A percentile compares a stretch with the other conserved stretches of the same genome.
Conservation (phyloP, 228 moss, liverwort and hornwort species). For the Sphagnum magellanicum region DNA sequence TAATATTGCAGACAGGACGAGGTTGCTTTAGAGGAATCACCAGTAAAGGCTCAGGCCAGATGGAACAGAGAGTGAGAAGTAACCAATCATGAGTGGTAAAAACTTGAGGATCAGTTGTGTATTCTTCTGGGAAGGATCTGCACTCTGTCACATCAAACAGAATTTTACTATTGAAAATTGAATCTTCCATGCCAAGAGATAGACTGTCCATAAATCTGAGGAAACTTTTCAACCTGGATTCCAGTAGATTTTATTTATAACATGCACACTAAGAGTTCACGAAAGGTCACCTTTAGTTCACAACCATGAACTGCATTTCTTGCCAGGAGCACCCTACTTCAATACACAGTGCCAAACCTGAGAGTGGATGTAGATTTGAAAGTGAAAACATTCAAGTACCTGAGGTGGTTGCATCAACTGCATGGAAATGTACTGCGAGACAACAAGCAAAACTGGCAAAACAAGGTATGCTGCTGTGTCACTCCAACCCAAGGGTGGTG, state of each 20-base stretch:
- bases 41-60: constrained; percentile 96
- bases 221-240: no score
- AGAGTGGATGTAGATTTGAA: background rate
- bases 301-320: no score
- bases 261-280: no score
- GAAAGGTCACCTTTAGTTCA: no score
- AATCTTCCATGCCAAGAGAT: no score
- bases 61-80: constrained; percentile 91
- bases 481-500: constrained; percentile 83
- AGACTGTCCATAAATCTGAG: no score
- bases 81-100: constrained; percentile 97
- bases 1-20: no score
- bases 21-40: constrained; percentile 13
- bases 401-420: constrained; percentile 96
- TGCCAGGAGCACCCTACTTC: no score
- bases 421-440: constrained; percentile 88
- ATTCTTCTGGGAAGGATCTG: constrained; percentile 72
- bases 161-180: no score
- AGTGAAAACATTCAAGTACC: constrained; percentile 13
- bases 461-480: constrained; percentile 76
- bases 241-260: no score
- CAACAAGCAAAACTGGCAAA: constrained; percentile 73
- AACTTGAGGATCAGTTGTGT: constrained; percentile 84
- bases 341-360: no score
- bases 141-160: constrained; percentile 25